Base-by-base conservation (phyloP, 768 basidiomycete species). In the Plicaturopsis crispa region DNA sequence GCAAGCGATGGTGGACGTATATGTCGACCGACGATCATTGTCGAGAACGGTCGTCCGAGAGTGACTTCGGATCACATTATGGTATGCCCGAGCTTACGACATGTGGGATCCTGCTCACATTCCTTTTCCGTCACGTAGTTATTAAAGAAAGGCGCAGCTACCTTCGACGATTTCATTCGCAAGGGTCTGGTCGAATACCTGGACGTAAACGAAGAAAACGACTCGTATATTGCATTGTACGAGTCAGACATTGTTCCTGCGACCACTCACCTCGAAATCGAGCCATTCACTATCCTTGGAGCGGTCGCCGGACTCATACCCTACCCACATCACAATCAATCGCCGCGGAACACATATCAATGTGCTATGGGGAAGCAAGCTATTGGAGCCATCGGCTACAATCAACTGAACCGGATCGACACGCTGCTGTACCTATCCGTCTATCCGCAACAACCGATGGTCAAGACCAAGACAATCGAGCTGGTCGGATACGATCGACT, bases 291-390 rank as follows among this genome's bases (percentile, higher is more conserved):
- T 2, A 68, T 99, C 43, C 78, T 99, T 10, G 96, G 96, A 11
- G 96, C 92, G 24, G 96, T 99, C 34, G 96, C 96, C 4, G 96
- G 96, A 33, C 76, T 99, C 19, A 99, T 99, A 53, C 96, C 96
- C 10, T 99, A 99, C 56, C 96, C 96, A 2, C 96, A 99, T 56
- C 96, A 99, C 59, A 99, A 99, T 54, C 96, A 99, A 55, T 98
- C 96, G 4, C 96, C 96, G 3, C 84, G 96, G 39, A 99, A 99
- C 54, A 99, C 96, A 7, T 99, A 99, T 57, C 94, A 99, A 66
- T 99, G 94, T 54, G 94, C 94, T 39, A 99, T 99, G 94, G 94
- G 96, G 39, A 99, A 99, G 67, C 96, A 99, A 68, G 94, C 96
- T 2, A 99, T 99, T 46, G 96, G 96, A 16, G 93, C 93, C 10